Percentiles rank a stretch among this genome's conserved stretches.
These are phyloP conservation scores for Aspergillus transmontanensis DNA, from an alignment of 2,329 filamentous ascomycete genomes.

Conservation along the genomic window DNA sequence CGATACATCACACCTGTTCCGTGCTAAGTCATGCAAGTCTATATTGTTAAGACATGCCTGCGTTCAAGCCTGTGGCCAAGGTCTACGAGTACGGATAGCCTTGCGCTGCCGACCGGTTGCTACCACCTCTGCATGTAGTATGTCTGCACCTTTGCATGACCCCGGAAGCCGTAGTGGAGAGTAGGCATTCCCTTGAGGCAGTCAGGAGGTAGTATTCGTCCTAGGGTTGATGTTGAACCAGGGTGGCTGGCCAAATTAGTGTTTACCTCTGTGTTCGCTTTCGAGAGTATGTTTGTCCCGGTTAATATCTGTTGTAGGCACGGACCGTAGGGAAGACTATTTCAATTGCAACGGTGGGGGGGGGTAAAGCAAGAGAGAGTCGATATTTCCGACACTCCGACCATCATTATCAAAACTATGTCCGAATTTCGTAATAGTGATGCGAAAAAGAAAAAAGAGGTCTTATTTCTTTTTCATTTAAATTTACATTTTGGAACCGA, in stretches of 20 bases:
- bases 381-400: neutral
- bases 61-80: neutral
- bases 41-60: conserved; percentile 1
- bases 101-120: neutral
- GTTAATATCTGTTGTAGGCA: conserved; percentile 1
- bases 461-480: neutral
- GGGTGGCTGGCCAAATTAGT: conserved; percentile 3
- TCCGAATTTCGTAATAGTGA: neutral
- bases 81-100: neutral
- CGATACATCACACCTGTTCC: conserved; percentile 10
- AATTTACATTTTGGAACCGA: neutral
- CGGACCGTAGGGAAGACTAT: neutral
- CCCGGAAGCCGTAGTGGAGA: neutral
- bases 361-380: neutral
- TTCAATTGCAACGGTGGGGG: conserved; percentile 6
- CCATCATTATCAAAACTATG: neutral
- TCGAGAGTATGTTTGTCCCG: neutral
- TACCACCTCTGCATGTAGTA: neutral
- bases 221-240: neutral
- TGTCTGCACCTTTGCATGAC: neutral
- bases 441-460: neutral
- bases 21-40: neutral
- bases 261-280: neutral
- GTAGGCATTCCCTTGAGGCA: neutral
- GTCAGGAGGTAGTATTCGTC: conserved; percentile 5